These are phyloP conservation scores for Tetracladium maxilliforme DNA, from an alignment of 2,329 filamentous ascomycete genomes.

Conservation along the genomic window DNA sequence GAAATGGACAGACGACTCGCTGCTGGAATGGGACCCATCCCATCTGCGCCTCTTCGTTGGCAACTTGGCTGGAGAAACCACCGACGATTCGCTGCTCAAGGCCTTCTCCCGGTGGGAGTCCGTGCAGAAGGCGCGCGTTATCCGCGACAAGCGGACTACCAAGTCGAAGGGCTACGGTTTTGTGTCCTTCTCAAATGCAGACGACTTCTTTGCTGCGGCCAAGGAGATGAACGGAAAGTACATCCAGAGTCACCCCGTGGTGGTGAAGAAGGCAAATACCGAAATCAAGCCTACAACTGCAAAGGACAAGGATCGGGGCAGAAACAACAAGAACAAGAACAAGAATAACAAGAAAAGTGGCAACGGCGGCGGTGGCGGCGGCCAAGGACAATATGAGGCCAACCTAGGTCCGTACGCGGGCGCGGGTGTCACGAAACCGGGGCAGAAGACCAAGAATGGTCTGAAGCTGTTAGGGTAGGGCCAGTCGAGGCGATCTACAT, in stretches of 20 bases:
- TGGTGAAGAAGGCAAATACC: constrained; percentile 76
- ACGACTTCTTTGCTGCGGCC: constrained; percentile 91
- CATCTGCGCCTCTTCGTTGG: constrained; percentile 94
- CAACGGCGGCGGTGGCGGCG: constrained; percentile 14
- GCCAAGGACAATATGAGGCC: constrained; percentile 27
- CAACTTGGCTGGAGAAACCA: constrained; percentile 93
- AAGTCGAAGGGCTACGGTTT: constrained; percentile 97
- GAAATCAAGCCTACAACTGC: constrained; percentile 71
- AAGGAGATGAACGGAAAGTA: constrained; percentile 99
- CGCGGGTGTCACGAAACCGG: constrained; percentile 43
- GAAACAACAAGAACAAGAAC: constrained; percentile 20
- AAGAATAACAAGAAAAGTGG: constrained; percentile 19
- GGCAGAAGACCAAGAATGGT: constrained; percentile 54
- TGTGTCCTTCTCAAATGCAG: constrained; percentile 86
- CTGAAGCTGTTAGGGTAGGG: constrained; percentile 42
- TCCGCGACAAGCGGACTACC: constrained; percentile 88
- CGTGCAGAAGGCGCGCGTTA: constrained; percentile 82
- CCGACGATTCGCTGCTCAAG: constrained; percentile 88
- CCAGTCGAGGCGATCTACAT: too few relatives aligned
- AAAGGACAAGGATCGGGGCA: constrained; percentile 37
- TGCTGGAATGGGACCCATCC: constrained; percentile 90
- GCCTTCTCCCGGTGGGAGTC: constrained; percentile 82
- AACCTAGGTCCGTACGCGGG: constrained; percentile 31
- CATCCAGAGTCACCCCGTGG: constrained; percentile 89
- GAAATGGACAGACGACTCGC: constrained; percentile 75